A percentile compares a stretch with the other conserved stretches of the same genome.
phyloP scores from a whole-genome alignment of 1,139 yeast genomes.

The Pichia sp. region DNA sequence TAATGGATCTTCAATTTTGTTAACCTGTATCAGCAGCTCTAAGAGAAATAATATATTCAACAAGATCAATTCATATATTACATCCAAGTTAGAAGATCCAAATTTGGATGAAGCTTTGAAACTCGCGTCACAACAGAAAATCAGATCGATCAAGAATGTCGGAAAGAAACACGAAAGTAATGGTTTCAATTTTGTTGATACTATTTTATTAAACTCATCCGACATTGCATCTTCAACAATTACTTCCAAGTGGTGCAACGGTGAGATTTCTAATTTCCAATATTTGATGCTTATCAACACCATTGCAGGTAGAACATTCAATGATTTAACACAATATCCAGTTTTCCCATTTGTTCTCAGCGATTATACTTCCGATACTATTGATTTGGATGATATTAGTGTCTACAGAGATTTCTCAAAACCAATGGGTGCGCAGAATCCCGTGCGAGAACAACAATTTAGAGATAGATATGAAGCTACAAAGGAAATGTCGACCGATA shows the following conservation, averaged over 20 bases:
- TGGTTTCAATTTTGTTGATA: conserved; percentile 40
- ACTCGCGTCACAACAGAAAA: conserved; percentile 37
- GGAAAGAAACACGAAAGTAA: conserved; percentile 19
- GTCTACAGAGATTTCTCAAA: conserved; percentile 72
- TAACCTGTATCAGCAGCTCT: conserved; percentile 51
- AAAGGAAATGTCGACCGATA: conserved; percentile 39
- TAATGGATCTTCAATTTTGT: conserved; percentile 65
- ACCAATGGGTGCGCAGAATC: conserved; percentile 88
- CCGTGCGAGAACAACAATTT: conserved; percentile 57
- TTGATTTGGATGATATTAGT: conserved; percentile 59
- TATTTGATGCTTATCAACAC: conserved; percentile 78
- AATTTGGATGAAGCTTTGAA: conserved; percentile 53
- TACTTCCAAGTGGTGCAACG: conserved; percentile 69
- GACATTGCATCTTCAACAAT: conserved; percentile 42
- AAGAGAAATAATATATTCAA: conserved; percentile 57
- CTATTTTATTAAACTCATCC: conserved; percentile 35
- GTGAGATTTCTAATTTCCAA: conserved; percentile 77
- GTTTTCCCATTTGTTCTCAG: conserved; percentile 90
- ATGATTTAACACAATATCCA: conserved; percentile 86
- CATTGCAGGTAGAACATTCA: conserved; percentile 82
- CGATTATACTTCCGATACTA: conserved; percentile 64
- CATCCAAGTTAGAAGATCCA: conserved; percentile 44
- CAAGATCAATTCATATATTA: conserved; percentile 45
- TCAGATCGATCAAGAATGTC: conserved; percentile 3
- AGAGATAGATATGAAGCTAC: conserved; percentile 70